These are phyloP conservation scores for Citrus trifoliata DNA, from an alignment of 345 rosid genomes.

Conservation along the genomic window DNA sequence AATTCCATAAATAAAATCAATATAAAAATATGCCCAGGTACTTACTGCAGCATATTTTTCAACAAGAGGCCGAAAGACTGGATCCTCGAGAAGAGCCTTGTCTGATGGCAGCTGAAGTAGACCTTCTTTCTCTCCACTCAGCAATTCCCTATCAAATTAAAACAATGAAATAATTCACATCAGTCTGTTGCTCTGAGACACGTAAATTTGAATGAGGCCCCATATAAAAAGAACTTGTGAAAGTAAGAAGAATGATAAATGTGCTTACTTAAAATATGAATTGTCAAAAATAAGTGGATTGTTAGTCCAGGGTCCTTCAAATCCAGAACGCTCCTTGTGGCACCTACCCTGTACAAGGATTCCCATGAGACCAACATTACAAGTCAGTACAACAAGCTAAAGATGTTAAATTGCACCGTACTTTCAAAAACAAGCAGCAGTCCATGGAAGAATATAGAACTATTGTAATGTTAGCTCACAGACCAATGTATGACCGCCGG, in stretches of 20 bases:
- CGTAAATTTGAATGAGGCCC: background rate
- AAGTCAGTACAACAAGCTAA: background rate
- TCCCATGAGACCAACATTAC: background rate
- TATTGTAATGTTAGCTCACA: background rate
- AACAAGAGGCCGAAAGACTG: slow-evolving; percentile 62
- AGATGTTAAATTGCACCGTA: background rate
- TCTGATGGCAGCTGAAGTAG: slow-evolving; percentile 74
- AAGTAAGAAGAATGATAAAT: background rate
- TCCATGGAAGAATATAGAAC: background rate
- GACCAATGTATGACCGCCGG: slow-evolving; percentile 91
- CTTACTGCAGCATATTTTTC: slow-evolving; percentile 77
- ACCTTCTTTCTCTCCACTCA: slow-evolving; percentile 80
- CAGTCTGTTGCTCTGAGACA: background rate
- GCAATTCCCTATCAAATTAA: slow-evolving; percentile 50
- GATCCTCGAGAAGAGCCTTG: slow-evolving; percentile 75
- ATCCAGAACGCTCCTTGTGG: slow-evolving; percentile 94
- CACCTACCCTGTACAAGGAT: slow-evolving; percentile 64
- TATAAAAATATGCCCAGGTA: background rate
- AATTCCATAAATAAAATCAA: background rate
- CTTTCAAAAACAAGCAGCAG: background rate
- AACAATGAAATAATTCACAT: background rate
- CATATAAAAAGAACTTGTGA: background rate
- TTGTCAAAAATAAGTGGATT: slow-evolving; percentile 87
- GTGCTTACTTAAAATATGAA: slow-evolving; percentile 71
- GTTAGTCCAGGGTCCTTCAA: slow-evolving; percentile 88